Base-by-base conservation (phyloP, 129 eudicot species). In the Solidago caesia region DNA sequence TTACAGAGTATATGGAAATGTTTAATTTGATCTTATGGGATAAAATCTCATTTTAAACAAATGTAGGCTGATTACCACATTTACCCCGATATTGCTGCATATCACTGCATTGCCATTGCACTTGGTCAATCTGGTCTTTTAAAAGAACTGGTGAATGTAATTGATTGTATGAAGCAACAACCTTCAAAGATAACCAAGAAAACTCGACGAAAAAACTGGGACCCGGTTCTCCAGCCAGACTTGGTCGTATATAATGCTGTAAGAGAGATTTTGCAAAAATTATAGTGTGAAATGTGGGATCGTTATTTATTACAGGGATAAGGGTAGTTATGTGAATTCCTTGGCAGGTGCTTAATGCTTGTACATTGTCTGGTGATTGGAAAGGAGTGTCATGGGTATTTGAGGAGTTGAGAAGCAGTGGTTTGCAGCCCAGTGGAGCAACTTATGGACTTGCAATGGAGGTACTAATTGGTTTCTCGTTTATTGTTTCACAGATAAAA, bases 81-180 rank as follows among this genome's bases (percentile, higher is more conserved):
- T 47, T 94, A 94, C 77, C 98, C 98, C 69, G 98, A 94, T 84
- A 88, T 94, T 93, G 89, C 98, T n/a, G 98, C 98, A 45, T 94
- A 88, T 82, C 98, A 87, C 75, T 84, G 96, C 79, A 75, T 90
- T 55, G 91, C 96, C 47, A 91, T 94, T 52, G 84, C 96, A 62
- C 90, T 94, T 5, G 97, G 98, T 44, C 98, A 94, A 85, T 91
- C 96, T 70, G 98, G 98, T 81, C 81, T 86, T 67, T 64, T 94
- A 61, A 94, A 85, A 74, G 98, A 94, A 82, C 61, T 94, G 75
- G 62, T 94, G 71, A 85, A 81, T 25, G 70, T 94, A 58, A 84
- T 94, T 56, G 96, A 90, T 64, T 74, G 72, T 80, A 86, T 94
- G 98, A 90, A 85, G 85, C 87, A 85, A 70, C 84, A 85, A 56